Evolutionary conservation across 2,329 filamentous ascomycete species (phyloP).

Genomic region (Fusarium nisikadoi): DNA sequence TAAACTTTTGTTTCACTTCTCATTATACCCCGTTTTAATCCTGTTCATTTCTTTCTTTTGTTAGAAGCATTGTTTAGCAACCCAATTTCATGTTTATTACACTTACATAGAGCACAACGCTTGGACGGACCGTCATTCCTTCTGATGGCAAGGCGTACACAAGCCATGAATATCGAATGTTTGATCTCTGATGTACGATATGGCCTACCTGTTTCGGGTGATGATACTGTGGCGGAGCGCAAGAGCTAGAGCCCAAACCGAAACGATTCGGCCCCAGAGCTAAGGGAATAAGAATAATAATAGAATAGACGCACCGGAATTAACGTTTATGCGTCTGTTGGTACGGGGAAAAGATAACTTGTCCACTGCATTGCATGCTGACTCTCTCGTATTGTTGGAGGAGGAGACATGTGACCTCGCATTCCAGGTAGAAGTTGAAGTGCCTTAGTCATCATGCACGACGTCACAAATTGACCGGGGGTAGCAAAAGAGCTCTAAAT

Average conservation of each 20-base stretch:
- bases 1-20: slow-evolving; percentile 3
- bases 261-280: slow-evolving; percentile 5
- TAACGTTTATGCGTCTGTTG: neutral
- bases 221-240: slow-evolving; percentile 28
- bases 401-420: slow-evolving; percentile 8
- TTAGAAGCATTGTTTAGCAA: slow-evolving; percentile 5
- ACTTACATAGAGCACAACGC: slow-evolving; percentile 31
- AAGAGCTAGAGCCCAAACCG: slow-evolving; percentile 9
- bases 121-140: neutral
- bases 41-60: slow-evolving; percentile 2
- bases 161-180: slow-evolving; percentile 31
- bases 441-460: slow-evolving; percentile 35
- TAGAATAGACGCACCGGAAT: neutral
- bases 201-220: slow-evolving; percentile 31
- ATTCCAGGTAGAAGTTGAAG: slow-evolving; percentile 1
- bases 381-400: neutral
- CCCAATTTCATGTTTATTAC: neutral
- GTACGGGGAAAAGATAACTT: neutral
- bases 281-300: neutral
- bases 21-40: slow-evolving; percentile 35
- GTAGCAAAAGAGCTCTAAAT: slow-evolving; percentile 10
- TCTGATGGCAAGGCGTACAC: slow-evolving; percentile 13
- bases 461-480: slow-evolving; percentile 35
- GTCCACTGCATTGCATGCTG: neutral
- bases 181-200: slow-evolving; percentile 5